phyloP scores from a whole-genome alignment of 495 filamentous ascomycete genomes.

The Chaetomium fimeti region DNA sequence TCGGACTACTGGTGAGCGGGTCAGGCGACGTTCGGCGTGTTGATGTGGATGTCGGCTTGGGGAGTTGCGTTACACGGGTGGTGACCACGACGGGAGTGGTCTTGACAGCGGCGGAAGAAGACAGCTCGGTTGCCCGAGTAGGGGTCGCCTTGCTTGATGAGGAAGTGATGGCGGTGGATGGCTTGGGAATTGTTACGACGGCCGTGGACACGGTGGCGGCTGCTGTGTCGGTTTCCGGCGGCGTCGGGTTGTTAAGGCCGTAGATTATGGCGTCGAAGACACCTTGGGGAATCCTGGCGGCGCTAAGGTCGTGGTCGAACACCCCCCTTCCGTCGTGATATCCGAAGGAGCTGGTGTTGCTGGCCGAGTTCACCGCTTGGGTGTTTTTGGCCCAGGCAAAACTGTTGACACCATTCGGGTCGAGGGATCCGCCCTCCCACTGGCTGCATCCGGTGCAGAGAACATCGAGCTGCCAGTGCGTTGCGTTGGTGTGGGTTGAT shows the following conservation, averaged over 20 bases:
- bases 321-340: constrained; percentile 31
- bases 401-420: constrained; percentile 34
- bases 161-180: not conserved
- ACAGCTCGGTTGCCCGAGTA: not conserved
- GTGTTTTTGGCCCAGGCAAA: constrained; percentile 34
- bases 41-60: not conserved
- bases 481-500: constrained; percentile 45
- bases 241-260: constrained; percentile 8
- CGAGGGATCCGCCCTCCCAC: constrained; percentile 34
- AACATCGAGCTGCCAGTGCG: constrained; percentile 51
- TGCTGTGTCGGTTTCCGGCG: not conserved
- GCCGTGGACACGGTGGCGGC: not conserved
- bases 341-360: constrained; percentile 33
- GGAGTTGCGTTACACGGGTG: not conserved
- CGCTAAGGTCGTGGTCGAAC: constrained; percentile 33
- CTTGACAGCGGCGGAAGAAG: not conserved
- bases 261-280: constrained; percentile 35
- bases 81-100: not conserved
- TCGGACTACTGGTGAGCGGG: not conserved
- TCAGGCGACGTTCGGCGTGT: not conserved
- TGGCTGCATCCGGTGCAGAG: constrained; percentile 47
- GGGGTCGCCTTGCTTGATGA: not conserved
- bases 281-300: constrained; percentile 33
- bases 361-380: constrained; percentile 21
- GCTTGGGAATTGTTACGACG: not conserved